Evolutionary conservation across 1,139 yeast genomes (phyloP).

Genomic region (Blastobotrys raffinosifermentans): DNA sequence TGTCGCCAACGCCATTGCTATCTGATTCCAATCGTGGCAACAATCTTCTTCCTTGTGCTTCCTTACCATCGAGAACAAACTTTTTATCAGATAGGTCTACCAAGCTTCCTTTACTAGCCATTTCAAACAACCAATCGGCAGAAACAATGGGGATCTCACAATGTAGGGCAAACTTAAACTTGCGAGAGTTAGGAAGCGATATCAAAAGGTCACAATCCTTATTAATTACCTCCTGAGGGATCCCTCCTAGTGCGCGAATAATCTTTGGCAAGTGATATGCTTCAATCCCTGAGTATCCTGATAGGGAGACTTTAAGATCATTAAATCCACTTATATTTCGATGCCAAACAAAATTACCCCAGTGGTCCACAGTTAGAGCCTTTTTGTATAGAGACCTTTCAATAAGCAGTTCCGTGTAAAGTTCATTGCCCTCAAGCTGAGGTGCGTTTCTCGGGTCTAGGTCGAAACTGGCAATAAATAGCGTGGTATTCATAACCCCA

Average conservation of each 20-base stretch:
- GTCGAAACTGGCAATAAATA: slow-evolving; percentile 28
- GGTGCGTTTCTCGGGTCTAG: slow-evolving; percentile 13
- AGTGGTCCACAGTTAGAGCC: slow-evolving; percentile 50
- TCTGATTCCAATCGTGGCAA: neutral
- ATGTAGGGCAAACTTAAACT: slow-evolving; percentile 45
- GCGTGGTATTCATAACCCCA: slow-evolving; percentile 2
- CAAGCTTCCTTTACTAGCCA: slow-evolving; percentile 27
- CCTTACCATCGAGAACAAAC: slow-evolving; percentile 41
- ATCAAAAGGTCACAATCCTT: slow-evolving; percentile 57
- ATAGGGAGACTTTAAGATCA: slow-evolving; percentile 50
- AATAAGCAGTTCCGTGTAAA: slow-evolving; percentile 70
- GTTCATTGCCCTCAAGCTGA: slow-evolving; percentile 6
- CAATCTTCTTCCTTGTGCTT: slow-evolving; percentile 8
- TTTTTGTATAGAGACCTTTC: slow-evolving; percentile 71
- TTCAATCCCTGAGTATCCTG: slow-evolving; percentile 85
- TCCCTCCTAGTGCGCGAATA: slow-evolving; percentile 42
- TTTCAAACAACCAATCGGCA: slow-evolving; percentile 47
- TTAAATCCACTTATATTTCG: slow-evolving; percentile 32
- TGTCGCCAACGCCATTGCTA: neutral
- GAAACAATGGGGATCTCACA: slow-evolving; percentile 54
- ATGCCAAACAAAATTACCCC: slow-evolving; percentile 61
- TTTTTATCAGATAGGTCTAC: slow-evolving; percentile 29
- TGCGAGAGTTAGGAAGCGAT: slow-evolving; percentile 44
- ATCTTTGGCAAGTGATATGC: slow-evolving; percentile 66
- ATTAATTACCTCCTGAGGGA: slow-evolving; percentile 46